Base-by-base conservation (phyloP, 106 monocot genomes). In the Vanilla planifolia region DNA sequence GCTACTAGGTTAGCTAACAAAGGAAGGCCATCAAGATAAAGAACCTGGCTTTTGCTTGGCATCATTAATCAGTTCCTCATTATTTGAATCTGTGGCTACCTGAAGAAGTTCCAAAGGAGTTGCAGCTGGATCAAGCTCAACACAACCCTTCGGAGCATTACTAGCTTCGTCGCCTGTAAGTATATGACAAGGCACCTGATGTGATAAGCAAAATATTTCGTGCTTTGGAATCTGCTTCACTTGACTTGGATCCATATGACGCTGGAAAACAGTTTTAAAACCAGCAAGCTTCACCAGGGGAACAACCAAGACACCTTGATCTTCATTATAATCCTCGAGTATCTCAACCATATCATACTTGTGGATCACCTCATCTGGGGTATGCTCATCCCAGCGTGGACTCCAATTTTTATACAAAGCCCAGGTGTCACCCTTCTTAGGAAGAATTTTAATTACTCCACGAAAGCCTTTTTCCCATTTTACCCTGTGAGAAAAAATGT, bases 271-370 rank as follows among this genome's bases (percentile, higher is more conserved):
- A 23, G 83, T 83, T 63, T 83, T 83, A 34, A 83, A 83, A 36
- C 83, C 83, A 57, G 68, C 66, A 73, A 83, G 74, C 44, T 83
- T 83, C 44, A 74, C 77, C 36, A 83, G 60, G 19, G 77, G 70
- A 47, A 67, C 57, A 16, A 83, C 74, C 51, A 67, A 51, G 24
- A 83, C 48, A 33, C 83, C 83, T 58, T 66, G 74, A 43, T 77
- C 73, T 47, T 82, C 74, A 57, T 58, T 59, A 43, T 74, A 83
- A 23, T 78, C 83, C 35, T 71, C 83, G 33, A 75, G 74, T 8
- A 79, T 67, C 61, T 86, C 78, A n/a, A 81, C 75, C 80, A 86
- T 86, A 29, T 86, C 81, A 69, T 86, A 81, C 60, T 75, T 78
- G 65, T 70, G 67, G 4, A 85, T 79, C 2, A 79, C 73, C 17